Evolutionary conservation across 768 basidiomycete genomes (phyloP).

Genomic region (Hydnum rufescens): DNA sequence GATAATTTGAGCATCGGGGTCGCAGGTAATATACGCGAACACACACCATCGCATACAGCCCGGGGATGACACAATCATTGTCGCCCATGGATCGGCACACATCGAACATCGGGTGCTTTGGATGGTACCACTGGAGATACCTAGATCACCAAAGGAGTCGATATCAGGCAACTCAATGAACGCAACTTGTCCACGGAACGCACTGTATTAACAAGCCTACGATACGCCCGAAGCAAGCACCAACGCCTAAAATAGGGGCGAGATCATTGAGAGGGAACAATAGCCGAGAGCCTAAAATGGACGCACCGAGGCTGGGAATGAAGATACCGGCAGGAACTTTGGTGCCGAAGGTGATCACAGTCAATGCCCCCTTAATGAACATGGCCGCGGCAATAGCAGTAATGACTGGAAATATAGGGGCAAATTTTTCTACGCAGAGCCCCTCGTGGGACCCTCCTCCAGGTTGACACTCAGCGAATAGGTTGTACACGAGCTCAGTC

Average conservation of each 20-base stretch:
- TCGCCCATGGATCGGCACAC: conserved; percentile 34
- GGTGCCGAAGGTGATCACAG: conserved; percentile 84
- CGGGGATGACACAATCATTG: conserved; percentile 64
- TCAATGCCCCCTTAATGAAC: conserved; percentile 60
- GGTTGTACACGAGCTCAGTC: conserved; percentile 81
- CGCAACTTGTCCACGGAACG: not conserved
- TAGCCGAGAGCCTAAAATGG: not conserved
- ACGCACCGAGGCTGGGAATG: conserved; percentile 60
- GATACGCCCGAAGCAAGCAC: conserved; percentile 81
- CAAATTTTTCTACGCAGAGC: conserved; percentile 40
- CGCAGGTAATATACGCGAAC: not conserved
- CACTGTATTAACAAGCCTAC: conserved; percentile 63
- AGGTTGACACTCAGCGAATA: conserved; percentile 68
- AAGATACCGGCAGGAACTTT: conserved; percentile 88
- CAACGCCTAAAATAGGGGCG: conserved; percentile 32
- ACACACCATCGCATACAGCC: conserved; percentile 76
- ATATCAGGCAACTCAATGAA: not conserved
- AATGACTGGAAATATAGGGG: conserved; percentile 28
- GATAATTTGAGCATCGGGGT: not conserved
- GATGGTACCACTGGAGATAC: conserved; percentile 40
- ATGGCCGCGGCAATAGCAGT: conserved; percentile 52
- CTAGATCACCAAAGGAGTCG: not conserved
- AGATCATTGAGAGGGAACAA: not conserved
- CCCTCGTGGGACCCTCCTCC: conserved; percentile 37
- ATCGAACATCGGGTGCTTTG: conserved; percentile 39